These are phyloP conservation scores for Setaria viridis DNA, from an alignment of 202 grass and related monocot genomes.

Conservation along the genomic window DNA sequence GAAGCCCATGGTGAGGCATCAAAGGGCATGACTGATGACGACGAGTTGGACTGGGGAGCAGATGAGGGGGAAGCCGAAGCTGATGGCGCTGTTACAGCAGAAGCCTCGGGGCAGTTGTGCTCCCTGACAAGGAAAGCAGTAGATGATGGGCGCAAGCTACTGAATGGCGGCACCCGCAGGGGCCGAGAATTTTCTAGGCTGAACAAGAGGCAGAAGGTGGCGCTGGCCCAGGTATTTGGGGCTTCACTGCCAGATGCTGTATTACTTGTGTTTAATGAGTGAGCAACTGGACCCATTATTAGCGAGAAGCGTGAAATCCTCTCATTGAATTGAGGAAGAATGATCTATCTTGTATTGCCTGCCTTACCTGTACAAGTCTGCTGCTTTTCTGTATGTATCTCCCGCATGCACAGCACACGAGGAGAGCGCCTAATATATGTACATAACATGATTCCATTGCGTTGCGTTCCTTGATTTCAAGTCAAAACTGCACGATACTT, in stretches of 20 bases:
- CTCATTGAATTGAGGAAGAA: neutral
- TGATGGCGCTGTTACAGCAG: slow-evolving; percentile 31
- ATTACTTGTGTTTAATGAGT: slow-evolving; percentile 31
- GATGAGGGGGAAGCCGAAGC: slow-evolving; percentile 57
- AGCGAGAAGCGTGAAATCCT: neutral
- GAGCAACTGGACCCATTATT: slow-evolving; percentile 4
- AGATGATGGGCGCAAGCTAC: slow-evolving; percentile 60
- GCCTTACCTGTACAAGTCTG: neutral
- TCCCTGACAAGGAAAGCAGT: slow-evolving; percentile 78
- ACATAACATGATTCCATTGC: neutral
- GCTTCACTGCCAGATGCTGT: neutral
- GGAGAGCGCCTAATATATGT: neutral
- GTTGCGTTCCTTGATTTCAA: slow-evolving; percentile 10
- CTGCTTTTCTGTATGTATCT: neutral
- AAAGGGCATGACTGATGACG: slow-evolving; percentile 56
- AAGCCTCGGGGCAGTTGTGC: slow-evolving; percentile 60
- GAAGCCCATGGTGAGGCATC: slow-evolving; percentile 51
- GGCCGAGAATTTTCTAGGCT: slow-evolving; percentile 48
- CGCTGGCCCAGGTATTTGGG: slow-evolving; percentile 72
- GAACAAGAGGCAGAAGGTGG: slow-evolving; percentile 78
- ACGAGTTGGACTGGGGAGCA: slow-evolving; percentile 66
- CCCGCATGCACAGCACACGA: neutral
- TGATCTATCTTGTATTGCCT: too few species aligned
- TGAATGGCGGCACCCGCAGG: slow-evolving; percentile 43
- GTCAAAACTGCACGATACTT: neutral